Evolutionary conservation across 2,329 filamentous ascomycete species (phyloP), one percentile per base, ranked within the genome.

Genomic region (Coniella lustricola): DNA sequence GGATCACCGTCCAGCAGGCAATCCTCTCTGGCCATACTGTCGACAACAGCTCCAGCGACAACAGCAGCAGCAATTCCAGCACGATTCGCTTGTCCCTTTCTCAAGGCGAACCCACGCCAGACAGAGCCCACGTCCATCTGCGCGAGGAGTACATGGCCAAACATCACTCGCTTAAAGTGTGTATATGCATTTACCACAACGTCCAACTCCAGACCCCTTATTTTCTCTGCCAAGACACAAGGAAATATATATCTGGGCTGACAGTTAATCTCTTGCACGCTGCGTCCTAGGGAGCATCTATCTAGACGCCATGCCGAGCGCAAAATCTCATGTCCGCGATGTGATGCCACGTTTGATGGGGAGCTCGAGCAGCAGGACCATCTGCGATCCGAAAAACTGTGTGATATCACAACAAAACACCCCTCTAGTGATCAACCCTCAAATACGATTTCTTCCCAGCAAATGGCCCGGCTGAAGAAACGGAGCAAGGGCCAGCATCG

Each of bases 241-340:
- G n/a, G n/a, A n/a, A n/a, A n/a, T n/a, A n/a, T n/a, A n/a, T n/a
- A n/a, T n/a, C n/a, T n/a, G n/a, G n/a, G n/a, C n/a, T n/a, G n/a
- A n/a, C n/a, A n/a, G 35, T 35, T 46, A 25, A 46, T 20, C n/a
- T 8, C 16, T n/a, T n/a, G n/a, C n/a, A n/a, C n/a, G n/a, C n/a
- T n/a, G n/a, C n/a, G n/a, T n/a, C n/a, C 9, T 36, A 46, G 44
- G 25, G 44, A 46, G 29, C 44, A 46, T 13, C 36, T 46, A 3
- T 46, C 38, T 17, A 31, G 44, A 8, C 35, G 44, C 16, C 44
- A 46, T n/a, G 22, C 22, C n/a, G 35, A 34, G 25, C 35, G 22
- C 17, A 31, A 31, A 22, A 9, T 16, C 13, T 46, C 44, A 8
- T 46, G 44, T 14, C 16, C 44, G 14, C 36, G 44, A 16, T 46